phyloP scores from a whole-genome alignment of 345 rosid species.

The Melastoma malabathricum region DNA sequence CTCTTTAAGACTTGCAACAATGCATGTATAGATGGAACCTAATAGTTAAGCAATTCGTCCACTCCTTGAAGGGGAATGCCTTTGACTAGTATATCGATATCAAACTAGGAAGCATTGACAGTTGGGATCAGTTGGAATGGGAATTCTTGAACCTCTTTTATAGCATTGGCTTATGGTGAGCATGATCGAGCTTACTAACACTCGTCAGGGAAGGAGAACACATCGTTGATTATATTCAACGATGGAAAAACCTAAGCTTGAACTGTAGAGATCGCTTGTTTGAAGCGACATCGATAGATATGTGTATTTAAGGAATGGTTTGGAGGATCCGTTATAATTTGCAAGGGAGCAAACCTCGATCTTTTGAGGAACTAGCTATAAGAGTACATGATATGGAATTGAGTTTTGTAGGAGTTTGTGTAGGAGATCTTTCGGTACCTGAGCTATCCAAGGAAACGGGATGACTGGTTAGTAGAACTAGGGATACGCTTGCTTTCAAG shows the following conservation, averaged over 20 bases:
- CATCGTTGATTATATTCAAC: background rate
- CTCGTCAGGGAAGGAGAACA: background rate
- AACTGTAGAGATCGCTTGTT: background rate
- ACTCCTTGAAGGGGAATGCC: background rate
- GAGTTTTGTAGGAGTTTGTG: background rate
- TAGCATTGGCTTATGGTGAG: background rate
- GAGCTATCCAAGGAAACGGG: no score
- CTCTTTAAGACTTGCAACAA: background rate
- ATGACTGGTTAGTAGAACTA: no score
- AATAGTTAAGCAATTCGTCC: background rate
- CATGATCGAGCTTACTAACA: conserved; percentile 1
- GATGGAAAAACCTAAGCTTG: background rate
- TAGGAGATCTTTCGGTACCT: no score
- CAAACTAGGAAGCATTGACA: background rate
- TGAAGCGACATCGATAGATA: background rate
- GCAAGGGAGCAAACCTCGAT: background rate
- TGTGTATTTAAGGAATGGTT: conserved; percentile 5
- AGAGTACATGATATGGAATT: conserved; percentile 1
- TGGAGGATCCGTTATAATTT: background rate
- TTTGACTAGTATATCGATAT: background rate
- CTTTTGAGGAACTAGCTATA: background rate
- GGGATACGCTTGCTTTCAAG: no score
- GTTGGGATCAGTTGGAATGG: background rate
- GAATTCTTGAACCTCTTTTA: background rate
- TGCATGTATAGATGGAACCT: background rate